Percentiles rank a stretch among this genome's conserved stretches.
These are phyloP conservation scores for Thraustochytrium striatum DNA, from an alignment of 352 stramenopile species.

Conservation along the genomic window DNA sequence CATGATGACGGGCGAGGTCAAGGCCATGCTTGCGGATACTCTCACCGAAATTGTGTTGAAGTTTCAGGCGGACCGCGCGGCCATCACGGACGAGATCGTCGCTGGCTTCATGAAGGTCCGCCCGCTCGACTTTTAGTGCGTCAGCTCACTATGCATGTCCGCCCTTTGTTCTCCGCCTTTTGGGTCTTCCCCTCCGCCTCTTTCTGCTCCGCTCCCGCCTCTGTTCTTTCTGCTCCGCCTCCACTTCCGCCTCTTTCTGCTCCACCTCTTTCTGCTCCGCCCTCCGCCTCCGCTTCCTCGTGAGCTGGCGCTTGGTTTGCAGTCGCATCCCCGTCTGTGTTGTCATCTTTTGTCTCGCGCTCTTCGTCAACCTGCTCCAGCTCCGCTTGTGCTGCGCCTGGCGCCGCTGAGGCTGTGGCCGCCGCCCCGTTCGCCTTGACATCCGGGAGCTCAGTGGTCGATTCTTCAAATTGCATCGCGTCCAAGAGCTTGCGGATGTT, in stretches of 20 bases:
- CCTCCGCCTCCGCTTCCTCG: neutral
- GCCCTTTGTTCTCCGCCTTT: neutral
- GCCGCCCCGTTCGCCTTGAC: too few species aligned
- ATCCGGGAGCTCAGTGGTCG: too few species aligned
- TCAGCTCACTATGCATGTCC: conserved; percentile 4
- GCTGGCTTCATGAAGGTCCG: conserved; percentile 92
- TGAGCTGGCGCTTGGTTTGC: neutral
- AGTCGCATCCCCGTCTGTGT: neutral
- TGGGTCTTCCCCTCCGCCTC: neutral
- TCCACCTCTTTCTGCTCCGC: neutral
- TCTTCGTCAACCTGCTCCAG: neutral
- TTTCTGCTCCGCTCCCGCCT: too few species aligned
- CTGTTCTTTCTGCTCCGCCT: too few species aligned
- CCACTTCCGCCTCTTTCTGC: neutral
- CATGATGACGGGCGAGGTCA: conserved; percentile 93
- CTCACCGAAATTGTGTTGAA: conserved; percentile 80
- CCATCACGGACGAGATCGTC: conserved; percentile 91
- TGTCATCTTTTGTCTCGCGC: neutral
- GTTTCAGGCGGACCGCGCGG: conserved; percentile 86
- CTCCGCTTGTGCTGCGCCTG: neutral
- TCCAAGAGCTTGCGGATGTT: neutral
- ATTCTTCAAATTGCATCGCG: neutral
- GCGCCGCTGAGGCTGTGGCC: too few species aligned
- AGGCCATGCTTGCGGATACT: conserved; percentile 87
- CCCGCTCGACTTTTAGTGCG: conserved; percentile 45